These are phyloP conservation scores for Ceratocystis papillata DNA, from an alignment of 2,329 filamentous ascomycete species.

Conservation along the genomic window DNA sequence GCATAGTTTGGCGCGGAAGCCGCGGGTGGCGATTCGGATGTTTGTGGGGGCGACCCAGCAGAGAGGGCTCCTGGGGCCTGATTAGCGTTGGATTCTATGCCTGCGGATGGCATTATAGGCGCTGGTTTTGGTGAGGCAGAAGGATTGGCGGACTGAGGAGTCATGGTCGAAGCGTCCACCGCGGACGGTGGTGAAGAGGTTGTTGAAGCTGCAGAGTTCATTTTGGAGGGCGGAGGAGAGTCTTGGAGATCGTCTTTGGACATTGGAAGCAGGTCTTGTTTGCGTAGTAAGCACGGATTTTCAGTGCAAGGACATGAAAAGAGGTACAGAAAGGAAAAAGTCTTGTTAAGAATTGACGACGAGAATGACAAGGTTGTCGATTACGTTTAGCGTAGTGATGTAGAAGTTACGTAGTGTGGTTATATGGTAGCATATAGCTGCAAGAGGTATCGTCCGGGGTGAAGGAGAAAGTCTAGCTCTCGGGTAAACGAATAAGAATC, in stretches of 20 bases:
- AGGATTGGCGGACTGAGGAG: neutral
- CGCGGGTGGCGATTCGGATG: neutral
- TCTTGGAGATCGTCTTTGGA: neutral
- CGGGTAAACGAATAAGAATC: conserved; percentile 14
- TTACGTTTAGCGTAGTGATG: no score
- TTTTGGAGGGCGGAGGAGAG: neutral
- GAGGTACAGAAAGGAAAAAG: neutral
- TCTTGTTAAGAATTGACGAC: neutral
- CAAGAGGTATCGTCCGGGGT: neutral
- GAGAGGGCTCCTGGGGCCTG: neutral
- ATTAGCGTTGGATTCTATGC: neutral
- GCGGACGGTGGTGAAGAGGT: conserved; percentile 8
- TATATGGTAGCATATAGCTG: conserved; percentile 4
- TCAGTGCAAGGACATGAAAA: neutral
- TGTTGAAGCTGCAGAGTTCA: conserved; percentile 13
- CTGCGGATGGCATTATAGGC: neutral
- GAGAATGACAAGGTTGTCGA: neutral
- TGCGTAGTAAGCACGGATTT: neutral
- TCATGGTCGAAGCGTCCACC: neutral
- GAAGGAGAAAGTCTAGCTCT: neutral
- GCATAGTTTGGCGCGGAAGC: neutral
- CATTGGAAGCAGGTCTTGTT: neutral
- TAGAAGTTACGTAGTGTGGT: no score
- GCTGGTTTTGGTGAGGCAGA: neutral
- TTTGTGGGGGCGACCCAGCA: neutral